Evolutionary conservation across 2,329 filamentous ascomycete species (phyloP).

Genomic region (Dactylonectria estremocensis): DNA sequence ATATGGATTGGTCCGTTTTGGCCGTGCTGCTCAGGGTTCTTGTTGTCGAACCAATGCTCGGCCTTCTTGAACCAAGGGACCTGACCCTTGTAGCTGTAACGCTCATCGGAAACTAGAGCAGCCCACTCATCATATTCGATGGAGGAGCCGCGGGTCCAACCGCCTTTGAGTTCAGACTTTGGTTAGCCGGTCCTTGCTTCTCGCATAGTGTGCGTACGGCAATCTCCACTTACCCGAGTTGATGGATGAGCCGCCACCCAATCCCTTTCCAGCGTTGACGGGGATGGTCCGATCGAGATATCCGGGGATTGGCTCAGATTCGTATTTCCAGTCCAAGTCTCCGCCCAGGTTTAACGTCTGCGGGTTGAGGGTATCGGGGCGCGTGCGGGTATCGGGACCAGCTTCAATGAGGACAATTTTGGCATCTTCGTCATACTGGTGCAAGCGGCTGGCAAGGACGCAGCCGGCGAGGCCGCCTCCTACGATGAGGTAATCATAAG

Average conservation of each 20-base stretch:
- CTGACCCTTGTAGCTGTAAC: constrained; percentile 63
- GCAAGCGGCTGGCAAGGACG: constrained; percentile 52
- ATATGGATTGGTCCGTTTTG: constrained; percentile 56
- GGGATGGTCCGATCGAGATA: constrained; percentile 45
- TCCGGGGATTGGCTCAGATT: constrained; percentile 49
- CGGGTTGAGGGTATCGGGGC: constrained; percentile 38
- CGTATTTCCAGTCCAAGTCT: constrained; percentile 55
- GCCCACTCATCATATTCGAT: constrained; percentile 64
- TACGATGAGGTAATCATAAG: constrained; percentile 50
- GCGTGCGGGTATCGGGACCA: constrained; percentile 48
- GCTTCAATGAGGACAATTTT: constrained; percentile 59
- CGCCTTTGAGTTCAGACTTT: constrained; percentile 37
- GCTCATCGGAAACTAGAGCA: constrained; percentile 51
- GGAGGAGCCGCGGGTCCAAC: constrained; percentile 60
- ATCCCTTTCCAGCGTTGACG: constrained; percentile 55
- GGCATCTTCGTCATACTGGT: constrained; percentile 33
- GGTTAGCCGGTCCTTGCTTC: background rate
- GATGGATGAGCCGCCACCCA: constrained; percentile 42
- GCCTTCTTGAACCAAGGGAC: constrained; percentile 62
- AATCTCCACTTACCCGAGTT: constrained; percentile 20
- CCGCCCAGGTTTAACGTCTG: constrained; percentile 47
- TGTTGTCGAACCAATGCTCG: constrained; percentile 51
- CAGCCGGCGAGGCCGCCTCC: constrained; percentile 54
- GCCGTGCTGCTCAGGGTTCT: constrained; percentile 55
- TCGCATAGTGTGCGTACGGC: background rate